Base-by-base conservation (phyloP, 225 moss, liverwort and hornwort species). In the Neckera pumila region DNA sequence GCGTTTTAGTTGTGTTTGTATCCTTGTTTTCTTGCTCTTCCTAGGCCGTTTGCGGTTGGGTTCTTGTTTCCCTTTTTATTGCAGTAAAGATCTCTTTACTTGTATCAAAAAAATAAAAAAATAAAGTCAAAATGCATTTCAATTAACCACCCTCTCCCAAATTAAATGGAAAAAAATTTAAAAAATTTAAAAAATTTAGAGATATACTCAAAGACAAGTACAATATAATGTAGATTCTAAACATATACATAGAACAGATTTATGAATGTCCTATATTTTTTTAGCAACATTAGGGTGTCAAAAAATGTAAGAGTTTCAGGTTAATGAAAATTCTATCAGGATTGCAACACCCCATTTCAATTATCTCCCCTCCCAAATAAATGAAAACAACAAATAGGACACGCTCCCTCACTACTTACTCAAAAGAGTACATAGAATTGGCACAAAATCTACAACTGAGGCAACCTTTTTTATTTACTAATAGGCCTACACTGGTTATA, bases 261-360 rank as follows among this genome's bases (percentile, higher is more conserved):
- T 3, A 45, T 17, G 2, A 28, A 45, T 17, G 10, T 17, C 0
- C 17, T 6, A 28, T 43, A 9, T 5, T 45, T 72, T 43, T 72
- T 73, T 42, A 15, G 10, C 5, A 72, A 27, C 0, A 0, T 17
- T 28, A 28, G 28, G 6, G 6, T 17, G 10, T 45, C 17, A 47
- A 47, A 30, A 30, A 30, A 73, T 2, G 11, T 17, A 47, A 28
- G 17, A 30, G 3, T 47, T 4, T 30, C 0, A 11, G 0, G 1
- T 43, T 43, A 0, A 6, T 0, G 7, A 28, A 9, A 16, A 5
- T 6, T 43, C 3, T 73, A 17, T 73, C 0, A 45, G 1, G 28
- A 73, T 45, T 0, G 11, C 17, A 73, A 43, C 30, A 18, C 47
- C 1, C 11, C 31, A 45, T 17, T 74, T 47, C 47, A 30, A 47